phyloP scores from a whole-genome alignment of 352 stramenopile genomes.

The Phytophthora sp. region DNA sequence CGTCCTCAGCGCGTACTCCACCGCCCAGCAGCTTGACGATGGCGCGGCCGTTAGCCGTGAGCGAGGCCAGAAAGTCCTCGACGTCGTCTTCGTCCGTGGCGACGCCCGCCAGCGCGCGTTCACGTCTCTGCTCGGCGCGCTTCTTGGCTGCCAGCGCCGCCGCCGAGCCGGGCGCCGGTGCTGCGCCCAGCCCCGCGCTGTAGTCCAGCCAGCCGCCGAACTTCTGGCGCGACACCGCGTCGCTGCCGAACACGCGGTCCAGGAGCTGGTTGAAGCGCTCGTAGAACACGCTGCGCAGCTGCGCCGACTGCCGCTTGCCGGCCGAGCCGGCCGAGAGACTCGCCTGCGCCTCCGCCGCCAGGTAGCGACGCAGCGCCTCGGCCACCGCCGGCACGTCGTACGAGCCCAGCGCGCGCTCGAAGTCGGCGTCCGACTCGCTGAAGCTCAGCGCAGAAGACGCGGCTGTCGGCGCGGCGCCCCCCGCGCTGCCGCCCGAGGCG shows the following conservation, averaged over 20 bases:
- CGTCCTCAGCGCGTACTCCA: conserved; percentile 64
- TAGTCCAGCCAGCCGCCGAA: conserved; percentile 87
- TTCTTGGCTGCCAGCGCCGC: conserved; percentile 27
- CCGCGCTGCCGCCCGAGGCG: not conserved
- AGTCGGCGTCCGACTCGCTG: conserved; percentile 74
- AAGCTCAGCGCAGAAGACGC: conserved; percentile 41
- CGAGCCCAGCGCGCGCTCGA: conserved; percentile 60
- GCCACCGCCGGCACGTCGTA: conserved; percentile 70
- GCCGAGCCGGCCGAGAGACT: conserved; percentile 48
- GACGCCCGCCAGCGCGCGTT: conserved; percentile 42
- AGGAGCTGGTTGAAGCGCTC: conserved; percentile 88
- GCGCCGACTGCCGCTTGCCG: conserved; percentile 78
- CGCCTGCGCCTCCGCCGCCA: conserved; percentile 77
- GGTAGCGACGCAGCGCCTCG: conserved; percentile 70
- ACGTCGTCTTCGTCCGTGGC: conserved; percentile 62
- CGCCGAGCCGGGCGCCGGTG: conserved; percentile 15
- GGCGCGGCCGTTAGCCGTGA: conserved; percentile 57
- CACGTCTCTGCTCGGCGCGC: conserved; percentile 47
- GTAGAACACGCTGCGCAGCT: conserved; percentile 85
- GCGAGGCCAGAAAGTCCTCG: conserved; percentile 53
- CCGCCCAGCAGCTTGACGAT: conserved; percentile 67
- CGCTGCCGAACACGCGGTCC: conserved; percentile 77
- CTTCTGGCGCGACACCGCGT: conserved; percentile 80
- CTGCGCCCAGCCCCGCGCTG: conserved; percentile 51
- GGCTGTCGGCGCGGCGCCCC: not conserved